phyloP scores from a whole-genome alignment of 1,284 basidiomycete genomes.

The Naganishia albida region DNA sequence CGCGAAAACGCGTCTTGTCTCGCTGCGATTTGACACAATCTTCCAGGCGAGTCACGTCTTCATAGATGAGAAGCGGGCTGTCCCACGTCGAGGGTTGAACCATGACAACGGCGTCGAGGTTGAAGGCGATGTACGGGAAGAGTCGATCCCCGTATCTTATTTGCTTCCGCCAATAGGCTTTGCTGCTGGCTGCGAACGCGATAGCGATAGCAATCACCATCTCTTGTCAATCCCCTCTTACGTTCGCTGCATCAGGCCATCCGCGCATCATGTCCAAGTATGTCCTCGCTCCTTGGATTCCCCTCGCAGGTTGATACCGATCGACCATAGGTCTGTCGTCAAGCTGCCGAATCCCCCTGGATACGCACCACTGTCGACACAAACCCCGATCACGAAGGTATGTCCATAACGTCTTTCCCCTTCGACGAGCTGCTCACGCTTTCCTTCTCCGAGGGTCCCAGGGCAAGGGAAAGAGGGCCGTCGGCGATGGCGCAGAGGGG shows the following conservation, averaged over 20 bases:
- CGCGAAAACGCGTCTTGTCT: not conserved
- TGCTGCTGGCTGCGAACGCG: too few relatives aligned
- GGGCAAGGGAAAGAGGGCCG: conserved; percentile 9
- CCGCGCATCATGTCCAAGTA: conserved; percentile 4
- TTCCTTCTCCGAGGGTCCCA: not conserved
- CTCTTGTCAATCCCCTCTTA: too few relatives aligned
- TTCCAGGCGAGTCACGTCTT: not conserved
- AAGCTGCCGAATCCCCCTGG: conserved; percentile 24
- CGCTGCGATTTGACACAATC: not conserved
- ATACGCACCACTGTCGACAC: conserved; percentile 7
- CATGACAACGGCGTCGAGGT: not conserved
- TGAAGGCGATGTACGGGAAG: too few relatives aligned
- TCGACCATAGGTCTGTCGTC: not conserved
- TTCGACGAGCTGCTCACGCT: not conserved
- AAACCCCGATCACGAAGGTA: not conserved
- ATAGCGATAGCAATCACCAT: too few relatives aligned
- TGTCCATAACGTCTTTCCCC: not conserved
- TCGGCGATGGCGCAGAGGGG: not conserved
- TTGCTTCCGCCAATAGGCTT: too few relatives aligned
- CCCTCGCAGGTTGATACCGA: not conserved
- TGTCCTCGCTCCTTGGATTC: not conserved
- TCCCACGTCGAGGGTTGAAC: too few relatives aligned
- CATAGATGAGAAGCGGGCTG: not conserved
- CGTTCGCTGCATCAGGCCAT: not conserved
- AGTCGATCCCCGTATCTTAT: too few relatives aligned